Evolutionary conservation across 805 yeast species (phyloP).

Genomic region (Scheffersomyces stipitis): DNA sequence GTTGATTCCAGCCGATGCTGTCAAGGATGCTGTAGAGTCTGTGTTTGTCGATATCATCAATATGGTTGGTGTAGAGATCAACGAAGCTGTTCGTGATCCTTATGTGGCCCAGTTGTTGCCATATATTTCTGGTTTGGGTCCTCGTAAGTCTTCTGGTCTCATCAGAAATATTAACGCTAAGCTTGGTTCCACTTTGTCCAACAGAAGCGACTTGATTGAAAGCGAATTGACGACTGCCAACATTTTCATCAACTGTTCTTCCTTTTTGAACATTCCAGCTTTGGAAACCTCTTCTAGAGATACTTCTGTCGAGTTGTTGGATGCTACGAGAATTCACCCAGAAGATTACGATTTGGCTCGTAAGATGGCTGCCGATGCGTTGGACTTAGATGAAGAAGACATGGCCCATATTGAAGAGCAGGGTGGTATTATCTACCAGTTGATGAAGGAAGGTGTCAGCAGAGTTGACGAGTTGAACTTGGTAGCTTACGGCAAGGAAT

Average conservation of each 20-base stretch:
- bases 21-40: slow-evolving; percentile 68
- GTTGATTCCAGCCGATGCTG: slow-evolving; percentile 60
- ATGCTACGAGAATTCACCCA: slow-evolving; percentile 95
- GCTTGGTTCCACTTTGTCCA: slow-evolving; percentile 58
- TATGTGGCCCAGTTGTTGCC: slow-evolving; percentile 71
- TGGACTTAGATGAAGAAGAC: slow-evolving; percentile 94
- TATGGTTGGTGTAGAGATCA: slow-evolving; percentile 90
- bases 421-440: slow-evolving; percentile 76
- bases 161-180: slow-evolving; percentile 72
- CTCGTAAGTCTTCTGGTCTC: slow-evolving; percentile 88
- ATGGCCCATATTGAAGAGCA: slow-evolving; percentile 75
- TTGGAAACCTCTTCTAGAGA: slow-evolving; percentile 57
- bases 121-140: slow-evolving; percentile 89
- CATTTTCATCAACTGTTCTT: slow-evolving; percentile 88
- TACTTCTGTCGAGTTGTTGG: slow-evolving; percentile 75
- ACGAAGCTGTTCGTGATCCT: slow-evolving; percentile 78
- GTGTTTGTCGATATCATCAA: slow-evolving; percentile 88
- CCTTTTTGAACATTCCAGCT: slow-evolving; percentile 78
- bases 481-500: slow-evolving; percentile 89
- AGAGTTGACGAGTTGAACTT: slow-evolving; percentile 83
- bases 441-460: slow-evolving; percentile 67
- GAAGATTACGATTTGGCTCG: slow-evolving; percentile 96
- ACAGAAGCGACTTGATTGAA: slow-evolving; percentile 81
- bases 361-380: slow-evolving; percentile 97
- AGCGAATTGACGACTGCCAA: slow-evolving; percentile 75